Base-by-base conservation (phyloP, 2,329 filamentous ascomycete species). In the Venturiaceae sp. region DNA sequence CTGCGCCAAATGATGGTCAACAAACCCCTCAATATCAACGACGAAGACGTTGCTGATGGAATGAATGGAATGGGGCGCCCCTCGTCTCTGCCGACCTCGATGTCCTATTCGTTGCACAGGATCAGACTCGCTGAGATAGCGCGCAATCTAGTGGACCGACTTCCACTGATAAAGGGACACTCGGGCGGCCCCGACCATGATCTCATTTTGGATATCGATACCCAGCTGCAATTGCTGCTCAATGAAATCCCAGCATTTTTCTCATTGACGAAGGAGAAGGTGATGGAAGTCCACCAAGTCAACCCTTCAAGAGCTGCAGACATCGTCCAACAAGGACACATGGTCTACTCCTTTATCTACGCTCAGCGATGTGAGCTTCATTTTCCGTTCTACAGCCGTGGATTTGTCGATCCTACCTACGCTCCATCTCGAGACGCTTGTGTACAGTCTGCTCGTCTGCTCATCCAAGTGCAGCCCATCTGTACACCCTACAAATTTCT, bases 21-120 rank as follows among this genome's bases (percentile, higher is more conserved):
- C 23, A 70, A 70, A 37, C 74, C 74, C 21, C 62, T 63, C 11
- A 72, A 75, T 59, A 58, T 67, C 1, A 64, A 71, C 41, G 74
- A 75, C 57, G 64, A 68, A 32, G 67, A 70, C 14, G 62, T 75
- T 5, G 59, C 63, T 13, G 66, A 73, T 53, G 67, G 66, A 16
- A 67, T 64, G 62, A 50, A 16, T 47, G 37, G 34, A 5, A 41
- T 62, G 11, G 63, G 61, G 26, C 62, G 39, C 21, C 60, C 64
- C n/a, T 61, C 66, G 13, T 61, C 64, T 2, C 62, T 68, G 11
- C 67, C 72, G 0, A 75, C 73, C 0, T 63, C 68, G 14, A 73
- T 74, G 68, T 72, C 71, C 1, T 75, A 74, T 56, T 70, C 65
- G 30, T 63, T 73, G 1, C 69, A 73, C 32, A 63, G 71, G 28